These are phyloP conservation scores for Ambrosia hybrid DNA, from an alignment of 140 eudicot species.

Conservation along the genomic window DNA sequence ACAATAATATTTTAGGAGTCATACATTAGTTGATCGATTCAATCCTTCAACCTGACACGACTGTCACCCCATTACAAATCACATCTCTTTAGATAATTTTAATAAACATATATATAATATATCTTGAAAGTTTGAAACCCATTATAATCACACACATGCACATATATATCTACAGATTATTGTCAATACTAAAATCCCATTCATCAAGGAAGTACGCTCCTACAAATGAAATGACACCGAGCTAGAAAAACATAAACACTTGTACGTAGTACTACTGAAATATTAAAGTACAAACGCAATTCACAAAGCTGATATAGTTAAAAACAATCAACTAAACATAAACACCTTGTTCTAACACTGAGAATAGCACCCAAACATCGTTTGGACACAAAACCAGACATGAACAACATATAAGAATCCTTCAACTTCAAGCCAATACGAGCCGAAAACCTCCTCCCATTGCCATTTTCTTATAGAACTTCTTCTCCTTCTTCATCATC, in stretches of 20 bases:
- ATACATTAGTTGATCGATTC: no score
- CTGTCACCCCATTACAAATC: no score
- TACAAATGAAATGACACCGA: constrained; percentile 1
- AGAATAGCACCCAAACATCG: constrained; percentile 52
- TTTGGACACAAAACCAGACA: constrained; percentile 61
- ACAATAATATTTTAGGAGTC: no score
- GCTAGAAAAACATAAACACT: constrained; percentile 1
- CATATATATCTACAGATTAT: not conserved
- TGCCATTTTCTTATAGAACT: constrained; percentile 41
- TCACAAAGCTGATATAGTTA: not conserved
- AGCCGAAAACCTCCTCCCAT: constrained; percentile 35
- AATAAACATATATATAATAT: no score
- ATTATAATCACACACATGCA: no score
- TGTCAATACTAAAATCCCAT: not conserved
- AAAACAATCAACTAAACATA: not conserved
- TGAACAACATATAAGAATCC: constrained; percentile 57
- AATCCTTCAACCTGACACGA: no score
- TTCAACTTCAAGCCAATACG: constrained; percentile 43
- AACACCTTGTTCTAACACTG: constrained; percentile 21
- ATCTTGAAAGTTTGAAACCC: no score
- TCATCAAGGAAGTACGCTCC: constrained; percentile 9
- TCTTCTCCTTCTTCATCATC: constrained; percentile 41
- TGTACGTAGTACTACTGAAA: constrained; percentile 2
- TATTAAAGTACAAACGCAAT: constrained; percentile 12
- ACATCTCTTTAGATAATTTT: no score